Conservation (phyloP, 176 grass and related monocot species). For the Metroxylon sagu region DNA sequence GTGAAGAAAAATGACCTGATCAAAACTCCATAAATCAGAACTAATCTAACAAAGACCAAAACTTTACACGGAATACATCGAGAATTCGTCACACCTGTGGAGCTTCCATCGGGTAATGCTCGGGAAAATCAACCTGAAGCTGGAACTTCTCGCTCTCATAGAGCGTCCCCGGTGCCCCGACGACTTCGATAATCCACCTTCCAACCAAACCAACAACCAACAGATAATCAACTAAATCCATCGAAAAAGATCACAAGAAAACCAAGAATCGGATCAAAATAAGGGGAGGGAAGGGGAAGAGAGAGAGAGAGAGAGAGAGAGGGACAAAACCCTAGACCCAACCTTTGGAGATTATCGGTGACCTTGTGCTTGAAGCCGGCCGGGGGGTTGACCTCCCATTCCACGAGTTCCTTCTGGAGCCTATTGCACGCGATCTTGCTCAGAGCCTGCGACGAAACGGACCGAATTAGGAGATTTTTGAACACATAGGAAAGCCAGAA, state of each 20-base stretch:
- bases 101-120: constrained; percentile 97
- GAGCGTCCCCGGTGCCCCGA: constrained; percentile 57
- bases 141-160: constrained; percentile 65
- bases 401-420: constrained; percentile 81
- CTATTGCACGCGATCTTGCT: constrained; percentile 88
- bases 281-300: background rate
- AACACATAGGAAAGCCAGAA: too few species aligned
- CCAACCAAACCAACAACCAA: background rate
- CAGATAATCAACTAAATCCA: too few species aligned
- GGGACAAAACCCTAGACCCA: background rate
- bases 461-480: too few species aligned
- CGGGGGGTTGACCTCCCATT: constrained; percentile 74
- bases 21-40: background rate
- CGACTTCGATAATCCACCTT: constrained; percentile 87
- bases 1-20: constrained; percentile 82
- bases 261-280: background rate
- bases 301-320: too few species aligned
- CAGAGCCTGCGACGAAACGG: constrained; percentile 37
- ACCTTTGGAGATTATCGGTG: constrained; percentile 83
- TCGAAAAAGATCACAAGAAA: background rate
- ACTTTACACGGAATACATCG: background rate
- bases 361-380: constrained; percentile 66
- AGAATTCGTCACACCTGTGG: constrained; percentile 51
- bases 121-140: constrained; percentile 86
- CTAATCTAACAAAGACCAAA: background rate